Evolutionary conservation across 1,284 basidiomycete genomes (phyloP), one percentile per base, ranked within the genome.

Genomic region (Ceratobasidium sp.): DNA sequence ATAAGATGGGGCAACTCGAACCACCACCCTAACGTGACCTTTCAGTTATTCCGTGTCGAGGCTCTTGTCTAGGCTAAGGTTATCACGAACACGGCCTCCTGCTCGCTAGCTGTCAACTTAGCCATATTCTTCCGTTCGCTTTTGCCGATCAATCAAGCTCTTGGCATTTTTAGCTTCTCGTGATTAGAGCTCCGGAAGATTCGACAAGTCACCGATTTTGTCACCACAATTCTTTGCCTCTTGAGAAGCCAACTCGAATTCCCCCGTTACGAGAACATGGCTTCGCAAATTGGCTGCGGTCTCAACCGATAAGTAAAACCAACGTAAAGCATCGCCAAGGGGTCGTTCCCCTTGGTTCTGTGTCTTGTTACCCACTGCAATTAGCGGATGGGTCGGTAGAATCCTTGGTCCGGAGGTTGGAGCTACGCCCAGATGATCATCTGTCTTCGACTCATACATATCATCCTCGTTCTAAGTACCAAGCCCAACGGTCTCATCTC

Each of bases 171-270:
- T n/a, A 6, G 56, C 18, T 60, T 60, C 56, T 60, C 56, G 18
- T 28, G 23, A 23, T 28, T 15, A 28, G 56, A 60, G 26, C 56
- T 9, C 23, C 56, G 26, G 26, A 28, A 28, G 26, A 28, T 33
- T 60, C 56, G 56, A 60, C 56, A 60, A 60, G 23, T 60, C 56
- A 9, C 56, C 56, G 56, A 60, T 60, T 60, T 28, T 60, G 23
- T 60, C 23, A 26, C 20, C 20, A 60, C 9, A 60, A 28, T 5
- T 28, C 56, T 33, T 6, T 10, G 39, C 9, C 18, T 60, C 56
- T 26, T 28, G 23, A 60, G 56, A 60, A 60, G 18, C 18, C 18
- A 28, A 28, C 18, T 6, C 39, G 12, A 5, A 60, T 28, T 20
- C 18, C 56, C 18, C 12, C 20, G 7, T 20, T 28, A 20, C 5